Evolutionary conservation across 2,329 filamentous ascomycete genomes (phyloP), one percentile per base, ranked within the genome.

Genomic region (Trichophaea hybrida): DNA sequence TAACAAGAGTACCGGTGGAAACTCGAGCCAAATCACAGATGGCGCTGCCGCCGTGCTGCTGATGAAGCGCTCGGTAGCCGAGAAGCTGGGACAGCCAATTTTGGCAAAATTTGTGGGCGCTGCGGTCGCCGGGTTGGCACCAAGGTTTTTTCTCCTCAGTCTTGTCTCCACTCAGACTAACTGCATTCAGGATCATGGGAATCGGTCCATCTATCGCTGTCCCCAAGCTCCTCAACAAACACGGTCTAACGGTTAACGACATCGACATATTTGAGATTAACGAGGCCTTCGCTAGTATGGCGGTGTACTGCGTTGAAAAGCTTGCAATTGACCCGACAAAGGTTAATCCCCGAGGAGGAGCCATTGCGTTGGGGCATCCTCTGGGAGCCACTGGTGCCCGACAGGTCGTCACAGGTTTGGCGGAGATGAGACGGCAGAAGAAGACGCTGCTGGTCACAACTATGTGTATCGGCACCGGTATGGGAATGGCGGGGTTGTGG

Each of bases 261-360:
- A 80, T 93, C 63, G 93, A 98, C 70, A 79, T 97, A 38, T 78
- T 91, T 68, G 93, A 97, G 79, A 75, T 98, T 71, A 98, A 98
- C 76, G 93, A 98, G 79, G 93, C 93, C 1, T 98, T 98, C 70
- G 91, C 90, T 24, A 93, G 86, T 56, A 97, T 97, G 93, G 90
- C 88, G 1, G 90, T 96, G 34, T 97, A 96, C 80, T 95, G 89
- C 75, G 75, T 86, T 58, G 78, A 88, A 69, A 81, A 76, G 66
- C 78, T 93, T 55, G 80, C 80, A 65, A 75, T 91, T 55, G 83
- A 86, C 70, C 80, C 79, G 73, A 73, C 78, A 69, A 91, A 89
- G 80, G 80, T 93, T 78, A 93, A 93, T 75, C 79, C 84, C 32
- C 78, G 85, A 61, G 87, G 87, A 67, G 87, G 87, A 64, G 87